Percentiles rank a stretch among this genome's conserved stretches.
Evolutionary conservation across 2,329 filamentous ascomycete genomes (phyloP).

Genomic region (Colletotrichum trifolii): DNA sequence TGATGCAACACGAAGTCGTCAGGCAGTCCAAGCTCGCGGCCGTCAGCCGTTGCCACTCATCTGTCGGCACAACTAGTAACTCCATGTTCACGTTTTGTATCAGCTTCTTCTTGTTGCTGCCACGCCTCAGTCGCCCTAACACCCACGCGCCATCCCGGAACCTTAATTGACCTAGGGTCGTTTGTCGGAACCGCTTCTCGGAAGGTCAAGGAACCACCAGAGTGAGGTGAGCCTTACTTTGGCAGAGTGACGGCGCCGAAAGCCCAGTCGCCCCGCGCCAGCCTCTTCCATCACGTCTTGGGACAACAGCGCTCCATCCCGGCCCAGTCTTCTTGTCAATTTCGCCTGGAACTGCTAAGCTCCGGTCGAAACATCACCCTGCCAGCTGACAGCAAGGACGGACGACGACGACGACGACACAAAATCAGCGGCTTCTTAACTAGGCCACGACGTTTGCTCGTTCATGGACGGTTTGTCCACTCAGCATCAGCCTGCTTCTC

Average conservation of each 20-base stretch:
- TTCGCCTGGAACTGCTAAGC: conserved; percentile 11
- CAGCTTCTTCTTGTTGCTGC: conserved; percentile 21
- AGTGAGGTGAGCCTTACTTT: conserved; percentile 6
- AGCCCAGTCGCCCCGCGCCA: conserved; percentile 32
- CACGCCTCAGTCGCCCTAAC: conserved; percentile 30
- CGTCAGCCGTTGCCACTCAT: conserved; percentile 31
- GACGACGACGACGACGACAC: too few species aligned
- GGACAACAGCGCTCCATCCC: conserved; percentile 12
- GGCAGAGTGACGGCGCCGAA: conserved; percentile 21
- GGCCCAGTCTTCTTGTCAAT: conserved; percentile 6
- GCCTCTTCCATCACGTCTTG: conserved; percentile 26
- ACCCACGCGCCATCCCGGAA: conserved; percentile 35
- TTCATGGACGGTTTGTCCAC: conserved; percentile 4
- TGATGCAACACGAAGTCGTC: neutral
- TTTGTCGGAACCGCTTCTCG: conserved; percentile 30
- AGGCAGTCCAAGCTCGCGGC: conserved; percentile 7
- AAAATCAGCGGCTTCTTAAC: too few species aligned
- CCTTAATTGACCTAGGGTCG: conserved; percentile 28
- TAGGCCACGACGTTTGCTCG: too few species aligned
- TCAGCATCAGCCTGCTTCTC: neutral
- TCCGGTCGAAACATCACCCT: neutral
- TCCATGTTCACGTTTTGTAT: conserved; percentile 25
- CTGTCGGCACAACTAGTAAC: conserved; percentile 18
- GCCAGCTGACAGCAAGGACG: neutral
- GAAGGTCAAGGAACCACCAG: conserved; percentile 30